phyloP scores from a whole-genome alignment of 2,329 filamentous ascomycete species.

The Xylariaceae sp. region DNA sequence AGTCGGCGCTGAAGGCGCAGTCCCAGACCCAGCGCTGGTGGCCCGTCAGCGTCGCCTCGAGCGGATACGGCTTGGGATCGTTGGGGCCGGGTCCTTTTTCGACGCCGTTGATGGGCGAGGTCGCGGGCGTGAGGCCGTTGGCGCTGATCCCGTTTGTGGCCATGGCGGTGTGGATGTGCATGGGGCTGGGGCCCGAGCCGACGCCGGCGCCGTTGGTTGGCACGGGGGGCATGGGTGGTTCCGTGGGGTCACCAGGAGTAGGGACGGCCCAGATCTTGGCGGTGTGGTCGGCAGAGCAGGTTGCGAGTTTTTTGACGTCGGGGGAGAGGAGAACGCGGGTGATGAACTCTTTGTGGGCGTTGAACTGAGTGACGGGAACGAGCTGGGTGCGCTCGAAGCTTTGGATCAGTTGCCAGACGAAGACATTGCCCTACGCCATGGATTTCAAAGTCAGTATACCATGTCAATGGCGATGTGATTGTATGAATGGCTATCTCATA shows the following conservation, averaged over 20 bases:
- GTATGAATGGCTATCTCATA: slow-evolving; percentile 35
- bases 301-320: slow-evolving; percentile 90
- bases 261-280: slow-evolving; percentile 79
- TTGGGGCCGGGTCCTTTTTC: slow-evolving; percentile 4
- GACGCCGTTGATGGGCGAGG: not conserved
- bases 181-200: slow-evolving; percentile 8
- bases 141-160: not conserved
- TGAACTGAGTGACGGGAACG: slow-evolving; percentile 82
- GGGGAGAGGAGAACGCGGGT: slow-evolving; percentile 87
- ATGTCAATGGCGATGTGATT: too few relatives aligned
- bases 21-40: slow-evolving; percentile 98
- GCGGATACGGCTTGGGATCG: slow-evolving; percentile 57
- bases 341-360: slow-evolving; percentile 87
- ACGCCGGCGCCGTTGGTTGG: slow-evolving; percentile 4
- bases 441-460: not conserved
- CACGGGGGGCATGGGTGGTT: not conserved
- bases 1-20: slow-evolving; percentile 90
- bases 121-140: not conserved
- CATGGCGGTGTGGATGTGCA: slow-evolving; percentile 2
- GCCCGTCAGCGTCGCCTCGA: slow-evolving; percentile 82
- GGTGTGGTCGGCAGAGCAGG: slow-evolving; percentile 88
- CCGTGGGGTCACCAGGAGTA: slow-evolving; percentile 6
- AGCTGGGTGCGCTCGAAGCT: slow-evolving; percentile 77
- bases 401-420: slow-evolving; percentile 92
- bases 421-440: slow-evolving; percentile 75